Percentiles rank a stretch among this genome's conserved stretches.
Conservation (phyloP, 179 eudicot species). For the Drosera spatulata region DNA sequence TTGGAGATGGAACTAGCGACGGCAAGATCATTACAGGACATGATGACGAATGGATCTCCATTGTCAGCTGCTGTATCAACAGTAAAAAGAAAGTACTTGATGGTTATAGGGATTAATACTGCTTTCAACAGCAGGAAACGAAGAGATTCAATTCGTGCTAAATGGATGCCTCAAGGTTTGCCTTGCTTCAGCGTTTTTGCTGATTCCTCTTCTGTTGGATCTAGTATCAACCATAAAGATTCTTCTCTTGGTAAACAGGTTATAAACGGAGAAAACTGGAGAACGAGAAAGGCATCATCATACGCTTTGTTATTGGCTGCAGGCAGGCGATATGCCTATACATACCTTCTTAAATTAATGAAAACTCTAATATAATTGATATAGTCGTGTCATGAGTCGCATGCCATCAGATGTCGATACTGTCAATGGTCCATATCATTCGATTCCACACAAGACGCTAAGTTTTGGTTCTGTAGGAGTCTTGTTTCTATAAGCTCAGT, state of each 20-base stretch:
- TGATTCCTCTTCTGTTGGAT: background rate
- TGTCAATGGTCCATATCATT: no score
- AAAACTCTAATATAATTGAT: no score
- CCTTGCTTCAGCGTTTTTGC: constrained; percentile 1
- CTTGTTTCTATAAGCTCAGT: no score
- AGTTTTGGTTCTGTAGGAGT: background rate
- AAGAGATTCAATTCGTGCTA: constrained; percentile 91
- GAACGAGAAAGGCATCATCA: constrained; percentile 78
- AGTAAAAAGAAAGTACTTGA: constrained; percentile 57
- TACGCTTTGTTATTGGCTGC: constrained; percentile 94
- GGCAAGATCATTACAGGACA: constrained; percentile 69
- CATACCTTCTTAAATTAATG: background rate
- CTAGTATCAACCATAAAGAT: background rate
- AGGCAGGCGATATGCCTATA: constrained; percentile 22
- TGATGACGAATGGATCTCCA: constrained; percentile 69
- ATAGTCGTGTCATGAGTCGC: no score
- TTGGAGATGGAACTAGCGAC: constrained; percentile 84
- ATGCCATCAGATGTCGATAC: no score
- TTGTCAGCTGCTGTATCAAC: constrained; percentile 31
- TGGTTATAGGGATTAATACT: constrained; percentile 89
- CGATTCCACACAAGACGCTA: no score
- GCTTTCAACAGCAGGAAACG: constrained; percentile 96
- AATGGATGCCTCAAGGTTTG: constrained; percentile 97
- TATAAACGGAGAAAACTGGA: constrained; percentile 66
- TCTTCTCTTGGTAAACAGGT: constrained; percentile 27